These are phyloP conservation scores for Aspergillus niger DNA, from an alignment of 2,329 filamentous ascomycete species.

Conservation along the genomic window DNA sequence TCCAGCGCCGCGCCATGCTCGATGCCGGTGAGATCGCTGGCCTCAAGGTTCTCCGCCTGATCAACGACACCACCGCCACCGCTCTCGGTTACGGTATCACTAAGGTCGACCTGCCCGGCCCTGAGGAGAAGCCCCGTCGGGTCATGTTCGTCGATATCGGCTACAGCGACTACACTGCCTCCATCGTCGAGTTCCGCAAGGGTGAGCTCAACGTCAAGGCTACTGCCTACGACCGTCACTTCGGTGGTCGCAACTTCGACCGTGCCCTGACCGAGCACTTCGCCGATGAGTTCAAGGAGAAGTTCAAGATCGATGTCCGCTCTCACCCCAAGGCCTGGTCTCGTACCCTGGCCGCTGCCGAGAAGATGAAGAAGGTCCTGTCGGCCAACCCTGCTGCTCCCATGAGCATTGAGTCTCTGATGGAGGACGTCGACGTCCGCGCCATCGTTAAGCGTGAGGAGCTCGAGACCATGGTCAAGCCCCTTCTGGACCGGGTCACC, in stretches of 20 bases:
- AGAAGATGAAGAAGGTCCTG: slow-evolving; percentile 98
- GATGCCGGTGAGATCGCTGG: slow-evolving; percentile 93
- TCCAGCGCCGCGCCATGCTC: slow-evolving; percentile 83
- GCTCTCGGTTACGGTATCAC: slow-evolving; percentile 97
- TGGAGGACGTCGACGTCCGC: slow-evolving; percentile 94
- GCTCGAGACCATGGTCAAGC: slow-evolving; percentile 86
- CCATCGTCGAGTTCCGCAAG: slow-evolving; percentile 95
- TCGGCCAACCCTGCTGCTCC: slow-evolving; percentile 92
- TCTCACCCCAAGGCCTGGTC: slow-evolving; percentile 86
- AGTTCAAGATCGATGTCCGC: slow-evolving; percentile 95
- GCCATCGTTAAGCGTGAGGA: slow-evolving; percentile 91
- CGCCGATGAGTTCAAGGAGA: slow-evolving; percentile 92
- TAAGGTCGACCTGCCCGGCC: slow-evolving; percentile 84
- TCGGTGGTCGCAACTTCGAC: slow-evolving; percentile 97
- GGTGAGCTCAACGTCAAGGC: slow-evolving; percentile 93
- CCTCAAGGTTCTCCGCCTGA: slow-evolving; percentile 86
- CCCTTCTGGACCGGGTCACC: slow-evolving; percentile 73
- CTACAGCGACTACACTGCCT: slow-evolving; percentile 92
- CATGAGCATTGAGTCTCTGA: slow-evolving; percentile 95
- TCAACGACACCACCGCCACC: slow-evolving; percentile 97
- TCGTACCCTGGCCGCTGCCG: slow-evolving; percentile 82
- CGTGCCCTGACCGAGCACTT: slow-evolving; percentile 93
- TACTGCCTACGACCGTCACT: slow-evolving; percentile 91
- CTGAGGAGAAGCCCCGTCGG: slow-evolving; percentile 88
- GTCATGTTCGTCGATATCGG: slow-evolving; percentile 94